phyloP scores from a whole-genome alignment of 768 basidiomycete genomes.

The Heimioporus sp. region DNA sequence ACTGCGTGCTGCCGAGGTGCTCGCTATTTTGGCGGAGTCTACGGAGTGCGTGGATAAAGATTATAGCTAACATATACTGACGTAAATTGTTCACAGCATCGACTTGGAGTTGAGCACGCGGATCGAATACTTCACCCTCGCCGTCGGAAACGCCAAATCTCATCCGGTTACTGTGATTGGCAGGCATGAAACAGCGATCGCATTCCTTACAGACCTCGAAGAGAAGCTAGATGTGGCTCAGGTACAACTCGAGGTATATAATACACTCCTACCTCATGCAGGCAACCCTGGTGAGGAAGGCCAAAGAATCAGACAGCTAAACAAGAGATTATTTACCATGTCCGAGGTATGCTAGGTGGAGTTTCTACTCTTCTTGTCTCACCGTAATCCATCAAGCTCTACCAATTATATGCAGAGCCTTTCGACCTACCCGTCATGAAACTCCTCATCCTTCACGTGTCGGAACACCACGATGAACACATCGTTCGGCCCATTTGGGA shows the following conservation, averaged over 20 bases:
- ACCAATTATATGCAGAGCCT: constrained; percentile 82
- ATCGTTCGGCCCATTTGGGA: constrained; percentile 87
- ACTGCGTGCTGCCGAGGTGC: constrained; percentile 82
- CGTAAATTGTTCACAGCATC: constrained; percentile 43
- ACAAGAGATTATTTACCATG: constrained; percentile 68
- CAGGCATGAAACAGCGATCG: constrained; percentile 85
- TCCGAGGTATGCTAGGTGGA: constrained; percentile 61
- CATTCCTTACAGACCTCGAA: constrained; percentile 92
- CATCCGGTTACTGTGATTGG: constrained; percentile 78
- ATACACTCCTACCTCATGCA: constrained; percentile 58
- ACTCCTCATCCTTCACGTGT: constrained; percentile 88
- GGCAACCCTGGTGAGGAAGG: constrained; percentile 62
- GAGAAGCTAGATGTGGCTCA: constrained; percentile 97
- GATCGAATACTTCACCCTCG: constrained; percentile 89
- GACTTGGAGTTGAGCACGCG: constrained; percentile 68
- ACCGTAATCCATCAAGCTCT: constrained; percentile 54
- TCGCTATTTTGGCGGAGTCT: constrained; percentile 81
- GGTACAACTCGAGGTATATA: constrained; percentile 91
- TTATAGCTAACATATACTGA: not conserved
- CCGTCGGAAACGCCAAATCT: constrained; percentile 95
- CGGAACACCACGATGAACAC: constrained; percentile 85
- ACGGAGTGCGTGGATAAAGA: constrained; percentile 53
- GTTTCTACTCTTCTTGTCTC: constrained; percentile 7
- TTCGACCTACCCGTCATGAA: constrained; percentile 83
- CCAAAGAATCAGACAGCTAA: constrained; percentile 57